Percentiles rank a stretch among this genome's conserved stretches.
Conservation (phyloP, 306 rosid species). For the Vigna nakashimae region DNA sequence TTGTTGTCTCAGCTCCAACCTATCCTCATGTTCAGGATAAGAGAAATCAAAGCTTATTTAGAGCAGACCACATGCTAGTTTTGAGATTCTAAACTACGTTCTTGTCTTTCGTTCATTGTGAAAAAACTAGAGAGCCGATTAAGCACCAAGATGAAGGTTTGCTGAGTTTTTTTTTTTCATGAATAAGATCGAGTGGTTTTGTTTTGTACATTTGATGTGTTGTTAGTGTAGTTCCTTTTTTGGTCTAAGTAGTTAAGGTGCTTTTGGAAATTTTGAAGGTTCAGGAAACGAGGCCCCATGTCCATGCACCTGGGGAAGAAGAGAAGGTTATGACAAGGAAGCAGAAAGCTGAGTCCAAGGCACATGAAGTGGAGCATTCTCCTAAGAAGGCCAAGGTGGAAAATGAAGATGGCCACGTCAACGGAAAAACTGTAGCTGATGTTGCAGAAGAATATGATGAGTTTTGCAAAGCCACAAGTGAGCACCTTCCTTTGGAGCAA, state of each 20-base stretch:
- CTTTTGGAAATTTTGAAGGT: constrained; percentile 54
- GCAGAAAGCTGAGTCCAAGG: constrained; percentile 80
- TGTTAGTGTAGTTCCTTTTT: background rate
- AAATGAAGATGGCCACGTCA: constrained; percentile 52
- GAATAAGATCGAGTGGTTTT: background rate
- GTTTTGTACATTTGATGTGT: background rate
- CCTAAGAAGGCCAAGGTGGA: constrained; percentile 73
- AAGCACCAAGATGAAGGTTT: constrained; percentile 67
- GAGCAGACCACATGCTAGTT: constrained; percentile 16
- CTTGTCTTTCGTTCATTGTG: constrained; percentile 28
- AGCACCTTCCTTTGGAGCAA: constrained; percentile 64
- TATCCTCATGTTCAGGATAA: background rate
- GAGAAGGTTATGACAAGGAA: constrained; percentile 82
- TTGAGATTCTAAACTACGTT: constrained; percentile 38
- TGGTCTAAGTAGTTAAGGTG: background rate
- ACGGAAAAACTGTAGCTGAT: constrained; percentile 51
- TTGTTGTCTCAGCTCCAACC: constrained; percentile 14
- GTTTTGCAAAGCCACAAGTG: constrained; percentile 57
- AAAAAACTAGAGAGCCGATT: background rate
- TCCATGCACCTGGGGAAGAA: constrained; percentile 63
- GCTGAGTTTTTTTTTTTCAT: constrained; percentile 24
- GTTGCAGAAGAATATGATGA: constrained; percentile 60
- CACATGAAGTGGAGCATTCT: constrained; percentile 63
- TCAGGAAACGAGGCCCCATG: constrained; percentile 75
- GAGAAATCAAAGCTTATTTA: constrained; percentile 38